Conservation (phyloP, 805 yeast species). For the Crinitomyces ghanaensis region DNA sequence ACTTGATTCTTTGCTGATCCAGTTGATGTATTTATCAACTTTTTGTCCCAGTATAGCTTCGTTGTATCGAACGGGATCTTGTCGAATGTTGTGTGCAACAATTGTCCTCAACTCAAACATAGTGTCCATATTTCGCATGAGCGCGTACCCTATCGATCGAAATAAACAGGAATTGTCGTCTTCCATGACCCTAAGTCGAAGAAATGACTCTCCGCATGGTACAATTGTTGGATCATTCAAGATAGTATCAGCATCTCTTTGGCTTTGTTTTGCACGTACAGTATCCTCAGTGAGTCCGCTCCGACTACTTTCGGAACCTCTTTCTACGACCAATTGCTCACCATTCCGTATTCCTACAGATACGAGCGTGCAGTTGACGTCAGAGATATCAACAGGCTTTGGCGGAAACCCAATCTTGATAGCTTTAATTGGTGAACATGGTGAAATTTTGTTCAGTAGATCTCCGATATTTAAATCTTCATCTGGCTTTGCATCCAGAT, state of each 20-base stretch:
- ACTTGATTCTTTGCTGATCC: constrained; percentile 49
- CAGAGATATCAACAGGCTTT: constrained; percentile 28
- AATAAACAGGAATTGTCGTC: constrained; percentile 75
- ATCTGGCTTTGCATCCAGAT: constrained; percentile 28
- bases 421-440: constrained; percentile 8
- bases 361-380: constrained; percentile 12
- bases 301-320: no score
- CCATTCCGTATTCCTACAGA: constrained; percentile 44
- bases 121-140: constrained; percentile 33
- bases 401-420: constrained; percentile 57
- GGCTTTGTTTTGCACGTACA: no score
- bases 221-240: constrained; percentile 11
- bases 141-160: constrained; percentile 48
- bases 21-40: constrained; percentile 37
- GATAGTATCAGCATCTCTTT: no score
- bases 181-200: constrained; percentile 48
- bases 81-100: constrained; percentile 37
- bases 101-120: constrained; percentile 40
- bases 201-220: constrained; percentile 21
- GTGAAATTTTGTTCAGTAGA: constrained; percentile 16
- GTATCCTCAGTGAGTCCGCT: no score
- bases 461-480: constrained; percentile 29
- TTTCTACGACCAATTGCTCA: constrained; percentile 46
- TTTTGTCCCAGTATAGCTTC: constrained; percentile 49
- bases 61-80: constrained; percentile 36